Evolutionary conservation across 2,329 filamentous ascomycete species (phyloP), one percentile per base, ranked within the genome.

Genomic region (Kalaharituber pfeilii): DNA sequence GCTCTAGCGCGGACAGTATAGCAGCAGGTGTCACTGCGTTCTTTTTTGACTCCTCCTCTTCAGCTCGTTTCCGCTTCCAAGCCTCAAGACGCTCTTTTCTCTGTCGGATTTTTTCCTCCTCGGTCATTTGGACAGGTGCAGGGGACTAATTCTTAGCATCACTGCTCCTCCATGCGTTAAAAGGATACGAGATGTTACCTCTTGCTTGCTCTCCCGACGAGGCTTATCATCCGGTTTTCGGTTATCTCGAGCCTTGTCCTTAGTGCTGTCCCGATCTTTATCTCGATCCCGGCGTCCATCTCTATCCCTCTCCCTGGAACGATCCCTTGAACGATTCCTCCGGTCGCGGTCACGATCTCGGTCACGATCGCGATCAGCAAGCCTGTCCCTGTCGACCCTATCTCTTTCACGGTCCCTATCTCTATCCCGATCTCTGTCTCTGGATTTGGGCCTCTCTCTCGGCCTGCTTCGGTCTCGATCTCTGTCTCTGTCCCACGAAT

Each of bases 61-160:
- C 62, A 22, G 62, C 62, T 33, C 62, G 60, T 55, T 63, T 64
- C 49, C 55, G 53, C 50, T 64, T 64, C 62, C 62, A 64, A 47
- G 61, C 62, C 33, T 64, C 62, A 9, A 64, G 55, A 25, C 60
- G 58, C 51, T 64, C 62, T 42, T 62, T 53, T n/a, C 62, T 59
- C 36, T 63, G 61, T 49, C 62, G 60, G 25, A 63, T 63, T 53
- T 64, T 64, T 39, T 64, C 62, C 39, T 62, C 62, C 50, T 64
- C 62, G 18, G 54, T 61, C 44, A 60, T 56, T 18, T 42, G 50
- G 42, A 59, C 51, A 51, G 59, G 49, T 20, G 57, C 55, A 20
- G 59, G 51, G 13, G 59, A 58, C 27, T 60, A 59, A 15, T 59
- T 56, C 57, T 63, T 56, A 47, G 33, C 28, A 42, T 8, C 13